Evolutionary conservation across 768 basidiomycete species (phyloP), one percentile per base, ranked within the genome.

Genomic region (Pluteus cervinus): DNA sequence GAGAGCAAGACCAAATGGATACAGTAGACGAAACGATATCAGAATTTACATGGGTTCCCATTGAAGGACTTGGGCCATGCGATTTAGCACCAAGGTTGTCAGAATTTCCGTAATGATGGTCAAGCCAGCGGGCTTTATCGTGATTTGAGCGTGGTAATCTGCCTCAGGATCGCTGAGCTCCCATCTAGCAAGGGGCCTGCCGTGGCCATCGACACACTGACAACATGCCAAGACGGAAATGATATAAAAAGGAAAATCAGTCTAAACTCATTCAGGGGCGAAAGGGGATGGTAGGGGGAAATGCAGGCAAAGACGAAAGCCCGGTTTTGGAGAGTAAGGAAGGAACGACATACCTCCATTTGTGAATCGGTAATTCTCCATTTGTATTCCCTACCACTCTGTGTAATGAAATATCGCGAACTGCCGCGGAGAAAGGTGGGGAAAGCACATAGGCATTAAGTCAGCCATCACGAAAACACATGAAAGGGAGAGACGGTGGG

Each of bases 361-460:
- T 75, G 66, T 23, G 70, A 60, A 9, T 49, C 22, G 34, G 62
- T 53, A 36, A 82, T 66, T 55, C 72, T 79, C 87, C 87, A 90
- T 56, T 86, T 90, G 58, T 75, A 79, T 34, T 81, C 75, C 43
- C 63, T 75, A 26, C 81, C 81, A 47, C 72, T 77, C 48, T 78
- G 80, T 7, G 78, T 73, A 32, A 69, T 72, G 55, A 88, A 90
- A 56, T 86, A 87, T 35, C 81, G 71, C 21, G 84, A 84, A 31
- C 85, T 86, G 41, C 32, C 31, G 8, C 7, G 34, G 35, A 22
- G 9, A 39, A 20, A 31, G 29, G 28, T 17, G 5, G 37, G 23
- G 37, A 30, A 14, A 16, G 24, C 3, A 16, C 26, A 38, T 32
- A 40, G 26, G 34, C 24, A 14, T 24, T 28, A 21, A 21, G 34